phyloP scores from a whole-genome alignment of 371 early-diverging fungal genomes.

The Entomophthora muscae region DNA sequence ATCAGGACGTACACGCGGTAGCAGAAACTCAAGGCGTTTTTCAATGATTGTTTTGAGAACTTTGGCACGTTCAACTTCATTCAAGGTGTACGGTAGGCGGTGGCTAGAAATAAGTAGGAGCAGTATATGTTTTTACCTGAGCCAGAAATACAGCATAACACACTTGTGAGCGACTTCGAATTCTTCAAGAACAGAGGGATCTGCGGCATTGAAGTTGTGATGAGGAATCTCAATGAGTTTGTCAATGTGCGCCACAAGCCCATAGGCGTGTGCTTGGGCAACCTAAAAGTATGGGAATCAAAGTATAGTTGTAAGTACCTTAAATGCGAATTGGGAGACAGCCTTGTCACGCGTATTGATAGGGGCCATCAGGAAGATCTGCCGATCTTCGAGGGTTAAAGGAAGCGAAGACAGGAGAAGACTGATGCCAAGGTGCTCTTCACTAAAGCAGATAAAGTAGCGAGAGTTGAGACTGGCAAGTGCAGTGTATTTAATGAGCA shows the following conservation, averaged over 20 bases:
- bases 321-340: background rate
- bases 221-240: background rate
- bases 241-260: background rate
- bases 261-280: background rate
- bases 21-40: background rate
- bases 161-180: conserved; percentile 1
- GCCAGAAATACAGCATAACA: conserved; percentile 6
- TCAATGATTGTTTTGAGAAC: background rate
- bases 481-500: background rate
- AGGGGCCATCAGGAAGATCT: background rate
- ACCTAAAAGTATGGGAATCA: background rate
- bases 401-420: background rate
- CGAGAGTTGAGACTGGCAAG: background rate
- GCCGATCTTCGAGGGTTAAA: conserved; percentile 1
- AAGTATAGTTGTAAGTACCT: background rate
- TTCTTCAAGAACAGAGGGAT: background rate
- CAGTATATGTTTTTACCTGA: background rate
- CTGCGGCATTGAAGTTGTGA: background rate
- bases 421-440: background rate
- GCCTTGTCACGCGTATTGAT: background rate
- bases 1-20: background rate
- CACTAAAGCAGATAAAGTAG: background rate
- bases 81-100: background rate
- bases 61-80: background rate
- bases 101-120: background rate